Evolutionary conservation across 2,329 filamentous ascomycete species (phyloP).

Genomic region (Cytospora mali): DNA sequence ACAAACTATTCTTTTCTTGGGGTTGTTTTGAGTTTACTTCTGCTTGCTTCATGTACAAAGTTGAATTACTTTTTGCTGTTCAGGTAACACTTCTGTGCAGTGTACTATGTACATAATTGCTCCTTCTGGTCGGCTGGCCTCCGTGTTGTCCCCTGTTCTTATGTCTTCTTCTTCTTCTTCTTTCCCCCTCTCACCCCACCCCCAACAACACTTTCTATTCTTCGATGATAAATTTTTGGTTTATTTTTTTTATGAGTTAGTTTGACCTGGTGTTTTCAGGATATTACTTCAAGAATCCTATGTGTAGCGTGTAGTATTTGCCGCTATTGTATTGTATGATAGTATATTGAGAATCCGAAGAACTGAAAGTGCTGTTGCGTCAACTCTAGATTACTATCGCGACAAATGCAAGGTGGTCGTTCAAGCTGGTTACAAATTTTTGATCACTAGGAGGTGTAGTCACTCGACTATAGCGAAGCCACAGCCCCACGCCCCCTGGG

Average conservation of each 20-base stretch:
- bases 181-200: background rate
- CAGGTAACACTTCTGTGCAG: conserved; percentile 9
- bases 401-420: background rate
- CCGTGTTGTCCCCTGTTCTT: conserved; percentile 2
- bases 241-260: too few relatives aligned
- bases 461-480: background rate
- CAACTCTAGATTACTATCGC: background rate
- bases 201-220: background rate
- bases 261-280: background rate
- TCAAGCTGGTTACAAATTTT: background rate
- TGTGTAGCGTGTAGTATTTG: conserved; percentile 7
- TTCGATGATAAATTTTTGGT: conserved; percentile 12
- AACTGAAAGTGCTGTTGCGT: background rate
- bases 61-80: conserved; percentile 2
- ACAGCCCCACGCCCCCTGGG: background rate
- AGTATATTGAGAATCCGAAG: conserved; percentile 11
- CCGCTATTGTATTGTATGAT: background rate
- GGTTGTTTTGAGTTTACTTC: conserved; percentile 10
- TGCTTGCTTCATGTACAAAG: conserved; percentile 25
- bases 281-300: conserved; percentile 1
- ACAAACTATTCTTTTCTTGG: background rate
- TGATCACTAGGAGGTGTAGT: background rate
- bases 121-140: conserved; percentile 18
- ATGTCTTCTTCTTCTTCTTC: conserved; percentile 1
- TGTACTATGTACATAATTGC: conserved; percentile 15